Evolutionary conservation across 345 rosid species (phyloP).

Genomic region (Microthlaspi erraticum): DNA sequence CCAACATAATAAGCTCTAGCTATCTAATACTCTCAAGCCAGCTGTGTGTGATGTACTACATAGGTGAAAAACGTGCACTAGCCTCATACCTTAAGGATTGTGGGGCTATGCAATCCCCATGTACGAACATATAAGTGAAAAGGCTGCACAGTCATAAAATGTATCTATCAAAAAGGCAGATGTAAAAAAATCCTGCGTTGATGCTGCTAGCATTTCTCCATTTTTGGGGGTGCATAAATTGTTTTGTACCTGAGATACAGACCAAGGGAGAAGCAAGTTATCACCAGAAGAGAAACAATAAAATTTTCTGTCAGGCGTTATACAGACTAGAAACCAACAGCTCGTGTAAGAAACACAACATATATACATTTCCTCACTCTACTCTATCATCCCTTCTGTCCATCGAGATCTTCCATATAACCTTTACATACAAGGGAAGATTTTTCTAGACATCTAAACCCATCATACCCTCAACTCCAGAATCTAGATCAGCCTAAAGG

Average conservation of each 20-base stretch:
- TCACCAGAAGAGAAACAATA: constrained; percentile 19
- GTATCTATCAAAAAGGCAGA: constrained; percentile 92
- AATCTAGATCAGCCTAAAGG: constrained; percentile 19
- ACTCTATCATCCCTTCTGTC: constrained; percentile 13
- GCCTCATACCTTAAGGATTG: constrained; percentile 74
- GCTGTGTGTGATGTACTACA: constrained; percentile 28
- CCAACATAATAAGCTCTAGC: constrained; percentile 10
- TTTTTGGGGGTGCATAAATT: constrained; percentile 99
- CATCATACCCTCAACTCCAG: constrained; percentile 16
- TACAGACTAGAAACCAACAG: constrained; percentile 26
- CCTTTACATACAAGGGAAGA: constrained; percentile 2
- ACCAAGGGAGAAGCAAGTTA: constrained; percentile 30
- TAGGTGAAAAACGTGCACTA: constrained; percentile 30
- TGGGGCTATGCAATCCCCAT: constrained; percentile 91
- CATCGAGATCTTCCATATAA: background rate
- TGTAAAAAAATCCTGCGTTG: constrained; percentile 96
- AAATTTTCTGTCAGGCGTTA: background rate
- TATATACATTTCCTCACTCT: background rate
- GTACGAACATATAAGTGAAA: constrained; percentile 84
- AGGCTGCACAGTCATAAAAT: constrained; percentile 93
- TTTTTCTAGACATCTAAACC: constrained; percentile 15
- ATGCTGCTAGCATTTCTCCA: constrained; percentile 97
- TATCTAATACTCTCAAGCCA: constrained; percentile 20
- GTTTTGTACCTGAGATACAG: constrained; percentile 82
- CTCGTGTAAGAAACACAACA: constrained; percentile 15